Base-by-base conservation (phyloP, 257 asterid species). In the Solanum commersonii region DNA sequence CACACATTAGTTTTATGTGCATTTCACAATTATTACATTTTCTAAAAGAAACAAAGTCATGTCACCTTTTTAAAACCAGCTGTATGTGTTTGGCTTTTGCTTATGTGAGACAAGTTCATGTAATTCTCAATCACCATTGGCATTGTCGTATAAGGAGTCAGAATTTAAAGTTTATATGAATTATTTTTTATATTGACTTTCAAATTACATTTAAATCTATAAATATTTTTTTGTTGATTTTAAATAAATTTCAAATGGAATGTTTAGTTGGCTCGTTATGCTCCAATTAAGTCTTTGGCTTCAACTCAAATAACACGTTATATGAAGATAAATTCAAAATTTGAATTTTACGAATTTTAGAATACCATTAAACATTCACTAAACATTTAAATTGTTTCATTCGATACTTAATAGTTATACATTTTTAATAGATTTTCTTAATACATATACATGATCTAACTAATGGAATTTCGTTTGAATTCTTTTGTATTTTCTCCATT, bases 71-170 rank as follows among this genome's bases (percentile, higher is more conserved):
- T 81, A 87, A 83, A 37, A 87, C 89, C 68, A 92, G 92, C 91
- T 90, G 90, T 88, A 86, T 87, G 49, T 88, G 93, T 86, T 91
- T 88, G 90, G 63, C 63, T 52, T 52, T 52, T 16, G 1, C 63
- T 52, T 52, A 16, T 49, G 2, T 52, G 23, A 52, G 22, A 52
- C 63, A 52, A 52, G 23, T 49, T 52, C 63, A 52, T 52, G 63
- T 52, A 16, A 52, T 52, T 52, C 23, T 52, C 63, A 52, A 38
- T 52, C 63, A 5, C 63, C 63, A 52, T 56, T 60, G 27, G 13
- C 67, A 59, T 59, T 8, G 11, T 22, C 89, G 8, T 44, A 44
- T 4, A 44, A 52, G 7, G 3, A 29, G 33, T 35, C 9, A 29
- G 16, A 31, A 31, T 33, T 7, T 68, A 0, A 68, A 27, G 0